A percentile compares a stretch with the other conserved stretches of the same genome.
phyloP scores from a whole-genome alignment of 495 filamentous ascomycete genomes.

The Filosporella fistucella region DNA sequence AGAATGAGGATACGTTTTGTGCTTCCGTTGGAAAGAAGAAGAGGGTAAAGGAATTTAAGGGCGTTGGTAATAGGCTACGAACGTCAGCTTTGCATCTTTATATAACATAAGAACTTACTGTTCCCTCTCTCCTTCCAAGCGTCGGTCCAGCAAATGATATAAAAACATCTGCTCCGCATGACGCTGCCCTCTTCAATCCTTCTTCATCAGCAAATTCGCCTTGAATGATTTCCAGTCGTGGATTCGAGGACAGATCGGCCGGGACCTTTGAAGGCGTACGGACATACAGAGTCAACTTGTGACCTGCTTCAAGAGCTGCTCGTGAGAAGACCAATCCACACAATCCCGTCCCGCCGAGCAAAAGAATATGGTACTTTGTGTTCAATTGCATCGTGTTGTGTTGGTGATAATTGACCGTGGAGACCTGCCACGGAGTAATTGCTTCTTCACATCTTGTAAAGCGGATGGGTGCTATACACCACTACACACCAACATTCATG shows the following conservation, averaged over 20 bases:
- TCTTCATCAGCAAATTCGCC: constrained; percentile 14
- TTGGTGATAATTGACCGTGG: not conserved
- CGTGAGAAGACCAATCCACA: constrained; percentile 16
- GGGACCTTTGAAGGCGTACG: constrained; percentile 19
- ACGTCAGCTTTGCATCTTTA: not conserved
- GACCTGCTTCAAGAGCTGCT: constrained; percentile 16
- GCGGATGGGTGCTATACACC: too few relatives aligned
- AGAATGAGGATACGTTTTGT: constrained; percentile 16
- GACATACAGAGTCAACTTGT: constrained; percentile 15
- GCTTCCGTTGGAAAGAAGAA: constrained; percentile 11
- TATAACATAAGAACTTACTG: constrained; percentile 1
- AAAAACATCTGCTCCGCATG: constrained; percentile 18
- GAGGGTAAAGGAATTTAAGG: constrained; percentile 15
- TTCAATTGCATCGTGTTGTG: not conserved
- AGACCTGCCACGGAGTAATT: too few relatives aligned
- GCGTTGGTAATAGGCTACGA: constrained; percentile 17
- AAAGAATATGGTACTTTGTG: constrained; percentile 13
- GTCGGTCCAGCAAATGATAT: constrained; percentile 20
- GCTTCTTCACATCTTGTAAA: too few relatives aligned
- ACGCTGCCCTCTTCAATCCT: constrained; percentile 17
- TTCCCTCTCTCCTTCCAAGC: constrained; percentile 15
- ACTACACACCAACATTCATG: too few relatives aligned
- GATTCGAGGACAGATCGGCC: constrained; percentile 12
- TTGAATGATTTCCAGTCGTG: constrained; percentile 11
- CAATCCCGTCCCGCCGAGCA: constrained; percentile 16